Conservation (phyloP, 2,329 filamentous ascomycete genomes). For the Cadophora luteo-olivacea region DNA sequence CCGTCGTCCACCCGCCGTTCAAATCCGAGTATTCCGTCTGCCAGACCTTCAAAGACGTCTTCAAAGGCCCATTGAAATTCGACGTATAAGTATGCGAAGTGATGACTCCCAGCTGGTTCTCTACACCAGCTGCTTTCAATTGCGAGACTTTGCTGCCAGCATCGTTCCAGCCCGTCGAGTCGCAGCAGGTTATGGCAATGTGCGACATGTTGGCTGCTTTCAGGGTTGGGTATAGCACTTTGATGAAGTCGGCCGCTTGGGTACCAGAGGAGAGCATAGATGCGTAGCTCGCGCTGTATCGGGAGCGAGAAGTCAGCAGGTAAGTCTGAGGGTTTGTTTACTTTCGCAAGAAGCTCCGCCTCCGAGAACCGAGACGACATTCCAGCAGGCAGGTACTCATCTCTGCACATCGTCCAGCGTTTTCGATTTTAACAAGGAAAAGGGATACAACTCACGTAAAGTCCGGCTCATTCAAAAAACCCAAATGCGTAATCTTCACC, state of each 20-base stretch:
- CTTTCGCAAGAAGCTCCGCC: neutral
- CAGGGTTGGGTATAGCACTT: slow-evolving; percentile 49
- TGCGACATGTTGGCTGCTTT: slow-evolving; percentile 46
- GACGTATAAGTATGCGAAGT: slow-evolving; percentile 51
- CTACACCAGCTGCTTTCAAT: slow-evolving; percentile 47
- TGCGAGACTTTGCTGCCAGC: slow-evolving; percentile 46
- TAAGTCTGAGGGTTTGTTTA: neutral
- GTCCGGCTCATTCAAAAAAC: slow-evolving; percentile 55
- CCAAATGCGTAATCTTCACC: slow-evolving; percentile 50
- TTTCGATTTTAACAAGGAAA: neutral
- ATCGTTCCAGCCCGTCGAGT: slow-evolving; percentile 51
- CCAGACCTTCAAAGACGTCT: slow-evolving; percentile 54
- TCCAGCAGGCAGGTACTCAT: neutral
- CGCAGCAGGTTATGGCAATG: slow-evolving; percentile 52
- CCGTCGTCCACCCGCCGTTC: slow-evolving; percentile 51
- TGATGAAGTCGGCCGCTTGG: slow-evolving; percentile 59
- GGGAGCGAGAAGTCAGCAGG: neutral
- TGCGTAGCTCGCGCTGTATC: slow-evolving; percentile 47
- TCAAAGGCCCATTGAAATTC: slow-evolving; percentile 49
- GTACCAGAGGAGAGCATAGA: slow-evolving; percentile 54
- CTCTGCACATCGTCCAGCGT: neutral
- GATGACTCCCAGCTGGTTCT: slow-evolving; percentile 48
- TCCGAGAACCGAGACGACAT: neutral
- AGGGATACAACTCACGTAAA: slow-evolving; percentile 35
- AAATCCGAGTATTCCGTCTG: slow-evolving; percentile 58